Conservation (phyloP, 768 basidiomycete genomes). For the Termitomyces sp. region DNA sequence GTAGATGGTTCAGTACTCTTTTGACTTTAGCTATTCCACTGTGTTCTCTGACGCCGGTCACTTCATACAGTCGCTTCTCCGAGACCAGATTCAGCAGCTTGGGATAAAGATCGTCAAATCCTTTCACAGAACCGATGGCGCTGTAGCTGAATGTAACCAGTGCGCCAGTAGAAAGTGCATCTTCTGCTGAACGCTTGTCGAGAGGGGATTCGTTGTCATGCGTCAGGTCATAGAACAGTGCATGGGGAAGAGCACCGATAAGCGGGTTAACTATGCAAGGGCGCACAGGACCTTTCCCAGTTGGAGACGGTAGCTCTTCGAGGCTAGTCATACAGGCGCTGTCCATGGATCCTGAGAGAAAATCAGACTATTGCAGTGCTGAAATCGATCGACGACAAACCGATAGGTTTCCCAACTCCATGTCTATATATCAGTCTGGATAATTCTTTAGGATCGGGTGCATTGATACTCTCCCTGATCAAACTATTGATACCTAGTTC, state of each 20-base stretch:
- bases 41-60: conserved; percentile 51
- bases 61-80: conserved; percentile 78
- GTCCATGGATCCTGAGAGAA: conserved; percentile 87
- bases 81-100: conserved; percentile 87
- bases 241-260: conserved; percentile 86
- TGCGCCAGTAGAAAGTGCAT: conserved; percentile 91
- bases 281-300: conserved; percentile 75
- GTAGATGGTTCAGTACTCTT: conserved; percentile 80
- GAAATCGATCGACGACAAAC: conserved; percentile 32
- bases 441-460: conserved; percentile 83
- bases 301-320: conserved; percentile 79
- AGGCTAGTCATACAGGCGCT: conserved; percentile 72
- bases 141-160: conserved; percentile 88
- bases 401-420: conserved; percentile 92
- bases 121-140: conserved; percentile 92
- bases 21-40: conserved; percentile 60
- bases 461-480: conserved; percentile 94
- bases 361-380: background rate
- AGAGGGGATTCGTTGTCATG: conserved; percentile 95
- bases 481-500: conserved; percentile 91
- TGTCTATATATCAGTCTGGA: conserved; percentile 86
- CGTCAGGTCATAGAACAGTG: conserved; percentile 91
- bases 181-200: conserved; percentile 90
- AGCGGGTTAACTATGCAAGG: conserved; percentile 74
- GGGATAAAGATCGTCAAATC: conserved; percentile 96